A percentile compares a stretch with the other conserved stretches of the same genome.
These are phyloP conservation scores for Kuraishia borneana DNA, from an alignment of 805 yeast species.

Conservation along the genomic window DNA sequence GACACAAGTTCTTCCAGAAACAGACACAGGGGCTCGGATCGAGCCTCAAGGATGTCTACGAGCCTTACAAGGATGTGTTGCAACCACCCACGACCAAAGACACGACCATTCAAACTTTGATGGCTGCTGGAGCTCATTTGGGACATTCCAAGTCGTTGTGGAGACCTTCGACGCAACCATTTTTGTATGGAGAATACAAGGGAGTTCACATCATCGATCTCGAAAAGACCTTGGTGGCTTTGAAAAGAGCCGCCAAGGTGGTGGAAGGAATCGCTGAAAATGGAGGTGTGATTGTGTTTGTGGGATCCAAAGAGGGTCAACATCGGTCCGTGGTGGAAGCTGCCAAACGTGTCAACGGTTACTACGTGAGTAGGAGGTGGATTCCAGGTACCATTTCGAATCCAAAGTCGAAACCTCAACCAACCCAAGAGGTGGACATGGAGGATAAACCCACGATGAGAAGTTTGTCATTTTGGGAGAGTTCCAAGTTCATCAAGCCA, in stretches of 20 bases:
- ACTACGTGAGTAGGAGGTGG: slow-evolving; percentile 80
- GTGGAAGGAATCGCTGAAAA: slow-evolving; percentile 69
- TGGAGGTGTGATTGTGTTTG: slow-evolving; percentile 73
- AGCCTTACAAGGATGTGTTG: slow-evolving; percentile 55
- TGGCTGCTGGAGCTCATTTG: slow-evolving; percentile 91
- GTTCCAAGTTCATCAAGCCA: slow-evolving; percentile 60
- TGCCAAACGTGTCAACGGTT: slow-evolving; percentile 68
- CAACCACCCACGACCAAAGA: slow-evolving; percentile 48
- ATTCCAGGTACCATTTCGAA: slow-evolving; percentile 92
- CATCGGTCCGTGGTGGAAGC: slow-evolving; percentile 66
- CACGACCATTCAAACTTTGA: slow-evolving; percentile 53
- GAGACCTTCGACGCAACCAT: slow-evolving; percentile 79
- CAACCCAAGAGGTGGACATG: slow-evolving; percentile 69
- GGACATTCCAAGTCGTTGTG: slow-evolving; percentile 80
- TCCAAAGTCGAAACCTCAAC: slow-evolving; percentile 40
- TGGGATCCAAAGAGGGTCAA: slow-evolving; percentile 79
- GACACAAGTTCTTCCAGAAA: slow-evolving; percentile 55
- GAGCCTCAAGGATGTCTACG: slow-evolving; percentile 46
- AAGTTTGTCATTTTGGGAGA: slow-evolving; percentile 36
- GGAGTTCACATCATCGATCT: slow-evolving; percentile 89
- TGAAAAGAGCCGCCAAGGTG: slow-evolving; percentile 80
- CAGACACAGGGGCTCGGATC: slow-evolving; percentile 56
- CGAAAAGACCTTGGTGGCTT: slow-evolving; percentile 65
- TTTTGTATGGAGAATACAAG: slow-evolving; percentile 75
- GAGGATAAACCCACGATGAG: slow-evolving; percentile 57